Base-by-base conservation (phyloP, 495 filamentous ascomycete species). In the Aspergillus bertholletiae region DNA sequence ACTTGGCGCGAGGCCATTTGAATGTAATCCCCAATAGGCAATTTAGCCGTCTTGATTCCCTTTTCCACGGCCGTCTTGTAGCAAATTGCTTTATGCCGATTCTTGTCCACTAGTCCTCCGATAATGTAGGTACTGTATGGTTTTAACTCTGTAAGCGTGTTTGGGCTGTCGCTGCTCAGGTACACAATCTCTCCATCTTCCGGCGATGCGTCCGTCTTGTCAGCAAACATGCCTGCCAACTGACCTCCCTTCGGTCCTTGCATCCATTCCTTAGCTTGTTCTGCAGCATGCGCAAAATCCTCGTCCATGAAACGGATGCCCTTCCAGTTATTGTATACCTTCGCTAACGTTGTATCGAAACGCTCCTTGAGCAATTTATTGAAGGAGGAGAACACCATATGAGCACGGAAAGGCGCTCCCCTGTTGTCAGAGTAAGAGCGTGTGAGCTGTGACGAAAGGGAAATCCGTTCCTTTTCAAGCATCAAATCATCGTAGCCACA, bases 11-110 rank as follows among this genome's bases (percentile, higher is more conserved):
- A 89, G 24, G 83, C 73, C 90, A 99, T 95, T 49, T 88, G 77
- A 77, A 99, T 86, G 59, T 88, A 97, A 17, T 97, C 84, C 2
- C 90, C 88, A 62, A 99, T 97, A 0, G 94, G 94, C 21, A 99
- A 66, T 67, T 89, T 93, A 0, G 93, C 94, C 0, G 93, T 97
- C 37, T 85, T 84, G 53, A 97, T 81, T 0, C 88, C 89, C 62
- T 77, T 76, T 35, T 87, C 81, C 49, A 78, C 75, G 0, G 95
- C 94, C 37, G 84, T 78, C 60, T 88, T 87, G 76, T 96, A 92
- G 74, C 94, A 97, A 12, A 96, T 73, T 1, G 88, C 92, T 70
- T 99, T 99, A 68, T 99, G 83, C 21, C 94, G 79, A 63, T 99
- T 99, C 71, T 88, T 88, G 66, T 99, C 94, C 22, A 99, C 95